Base-by-base conservation (phyloP, 1,284 basidiomycete genomes). In the Caloboletus firmus region DNA sequence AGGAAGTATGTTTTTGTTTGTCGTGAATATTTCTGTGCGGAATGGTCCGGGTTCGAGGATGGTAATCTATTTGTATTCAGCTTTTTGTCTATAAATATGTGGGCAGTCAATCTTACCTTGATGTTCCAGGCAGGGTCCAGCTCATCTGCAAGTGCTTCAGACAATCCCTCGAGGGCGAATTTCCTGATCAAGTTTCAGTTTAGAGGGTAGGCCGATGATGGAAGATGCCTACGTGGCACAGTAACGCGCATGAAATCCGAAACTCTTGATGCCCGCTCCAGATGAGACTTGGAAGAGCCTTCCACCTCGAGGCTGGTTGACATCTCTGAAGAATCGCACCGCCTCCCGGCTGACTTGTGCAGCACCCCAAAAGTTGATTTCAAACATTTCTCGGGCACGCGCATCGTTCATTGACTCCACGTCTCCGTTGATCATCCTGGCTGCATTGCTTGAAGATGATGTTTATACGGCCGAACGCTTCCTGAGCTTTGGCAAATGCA, bases 371-470 rank as follows among this genome's bases (percentile, higher is more conserved):
- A 75, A 73, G 47, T 74, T 66, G 50, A 67, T 58, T 4, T 75
- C 72, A 30, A 76, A 70, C 45, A 73, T 42, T 2, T 49, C 43
- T 15, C 68, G 66, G 2, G 65, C 72, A 5, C 52, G 52, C 5
- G 59, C 57, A 2, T 73, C 64, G 2, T 50, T 45, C 30, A 57
- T 20, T 1, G 41, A 65, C 26, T 66, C 65, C 13, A 63, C 10
- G 31, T 69, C 65, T 28, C 62, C 65, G 30, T 47, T 61, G 49
- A 56, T 44, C 52, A 59, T 55, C 39, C 45, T 48, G 3, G 60
- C 64, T 5, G 62, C 62, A 6, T 64, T 64, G 28, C n/a, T 77
- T 79, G 50, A 75, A 71, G 5, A 79, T 76, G 15, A 77, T 68
- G 45, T 78, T 75, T 35, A 78, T 49, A 8, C 69, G 67, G 5